Evolutionary conservation across 129 eudicot genomes (phyloP), one percentile per base, ranked within the genome.

Genomic region (Pittosporum tobira): DNA sequence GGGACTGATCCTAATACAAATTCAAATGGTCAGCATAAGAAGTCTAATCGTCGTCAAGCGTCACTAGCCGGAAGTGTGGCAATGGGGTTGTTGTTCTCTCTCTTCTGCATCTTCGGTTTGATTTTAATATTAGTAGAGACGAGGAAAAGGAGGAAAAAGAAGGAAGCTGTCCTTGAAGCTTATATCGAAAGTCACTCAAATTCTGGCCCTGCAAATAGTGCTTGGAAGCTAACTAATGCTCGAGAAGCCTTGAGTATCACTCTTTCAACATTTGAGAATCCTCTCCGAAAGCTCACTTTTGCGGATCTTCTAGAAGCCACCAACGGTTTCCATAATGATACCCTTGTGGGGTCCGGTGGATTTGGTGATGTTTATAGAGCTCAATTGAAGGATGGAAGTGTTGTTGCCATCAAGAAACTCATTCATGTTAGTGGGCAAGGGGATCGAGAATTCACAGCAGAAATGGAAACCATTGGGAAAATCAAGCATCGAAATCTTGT

Each of bases 391-490:
- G 99, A 93, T 21, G 91, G 88, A 47, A 73, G 76, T 3, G 71
- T 79, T 5, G 99, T 93, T 19, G 99, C 99, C 1, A 87, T 93
- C 68, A 93, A 93, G 84, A 93, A 93, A 54, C 74, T 93, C 62
- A 87, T 81, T 18, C 99, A 93, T 21, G 82, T 93, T 16, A 91
- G 99, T 47, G 99, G 99, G 3, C 99, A 93, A 44, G 99, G 99
- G 0, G 99, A 93, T 43, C 72, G 94, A 0, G 99, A 93, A 70
- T 93, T 93, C 94, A 87, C 75, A 1, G 99, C 99, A 3, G 99
- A 93, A 64, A 93, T 93, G 99, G 99, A 93, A 59, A 93, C 99
- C 22, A 87, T 93, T 7, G 99, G 99, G 40, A 93, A 81, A 67
- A 72, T 93, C 54, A 93, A 93, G 71, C 96, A 93, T 55, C 51